phyloP scores from a whole-genome alignment of 495 filamentous ascomycete genomes.

The Podospora pseudoanserina region DNA sequence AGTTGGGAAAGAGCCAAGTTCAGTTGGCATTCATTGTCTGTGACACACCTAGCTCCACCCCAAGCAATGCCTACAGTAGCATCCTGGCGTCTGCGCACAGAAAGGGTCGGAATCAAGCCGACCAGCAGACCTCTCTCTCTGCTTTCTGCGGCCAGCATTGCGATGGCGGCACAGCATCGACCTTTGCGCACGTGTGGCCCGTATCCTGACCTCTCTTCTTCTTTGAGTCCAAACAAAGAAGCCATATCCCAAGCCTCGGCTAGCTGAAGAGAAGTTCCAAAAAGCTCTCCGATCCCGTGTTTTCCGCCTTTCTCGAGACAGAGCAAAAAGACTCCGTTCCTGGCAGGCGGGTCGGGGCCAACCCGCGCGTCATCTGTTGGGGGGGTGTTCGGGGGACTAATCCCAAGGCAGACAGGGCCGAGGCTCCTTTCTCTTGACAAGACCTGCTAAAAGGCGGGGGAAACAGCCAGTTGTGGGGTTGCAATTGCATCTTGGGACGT shows the following conservation, averaged over 20 bases:
- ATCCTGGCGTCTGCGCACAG: background rate
- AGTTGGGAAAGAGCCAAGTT: background rate
- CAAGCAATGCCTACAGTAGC: background rate
- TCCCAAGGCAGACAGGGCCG: slow-evolving; percentile 6
- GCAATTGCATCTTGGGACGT: slow-evolving; percentile 1
- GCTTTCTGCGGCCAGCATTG: background rate
- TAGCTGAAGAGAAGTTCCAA: background rate
- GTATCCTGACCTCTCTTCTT: background rate
- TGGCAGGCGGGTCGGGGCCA: background rate
- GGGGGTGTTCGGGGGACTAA: background rate
- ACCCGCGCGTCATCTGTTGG: background rate
- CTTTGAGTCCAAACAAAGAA: background rate
- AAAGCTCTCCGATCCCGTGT: background rate
- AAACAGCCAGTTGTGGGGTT: background rate
- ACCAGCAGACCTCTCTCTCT: background rate
- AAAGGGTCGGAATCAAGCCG: slow-evolving; percentile 7
- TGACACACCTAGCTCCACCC: slow-evolving; percentile 4
- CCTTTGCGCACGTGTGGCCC: background rate
- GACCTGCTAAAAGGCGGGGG: slow-evolving; percentile 13
- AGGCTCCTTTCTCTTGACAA: slow-evolving; percentile 10
- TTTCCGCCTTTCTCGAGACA: background rate
- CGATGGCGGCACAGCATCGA: background rate
- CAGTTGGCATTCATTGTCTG: background rate
- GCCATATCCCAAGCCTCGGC: background rate
- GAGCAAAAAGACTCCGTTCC: background rate